Evolutionary conservation across 2,329 filamentous ascomycete species (phyloP).

Genomic region (Diplocarpon mali): DNA sequence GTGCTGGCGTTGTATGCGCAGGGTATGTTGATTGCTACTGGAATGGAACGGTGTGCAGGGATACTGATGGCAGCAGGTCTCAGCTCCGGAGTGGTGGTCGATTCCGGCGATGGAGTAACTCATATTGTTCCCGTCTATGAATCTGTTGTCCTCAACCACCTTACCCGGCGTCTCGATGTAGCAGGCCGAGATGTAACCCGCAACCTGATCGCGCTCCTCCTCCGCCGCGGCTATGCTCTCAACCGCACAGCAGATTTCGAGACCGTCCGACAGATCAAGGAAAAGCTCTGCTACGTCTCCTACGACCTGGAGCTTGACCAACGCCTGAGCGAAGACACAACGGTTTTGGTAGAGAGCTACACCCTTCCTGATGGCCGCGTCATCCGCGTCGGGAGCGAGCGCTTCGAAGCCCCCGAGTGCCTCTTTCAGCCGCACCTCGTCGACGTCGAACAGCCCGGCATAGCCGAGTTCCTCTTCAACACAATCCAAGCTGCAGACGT

Average conservation of each 20-base stretch:
- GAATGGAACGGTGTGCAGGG: not conserved
- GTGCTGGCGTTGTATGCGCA: constrained; percentile 94
- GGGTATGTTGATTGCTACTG: constrained; percentile 40
- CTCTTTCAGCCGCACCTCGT: constrained; percentile 97
- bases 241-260: constrained; percentile 99
- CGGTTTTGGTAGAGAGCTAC: constrained; percentile 93
- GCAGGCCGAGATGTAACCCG: constrained; percentile 96
- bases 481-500: constrained; percentile 95
- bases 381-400: constrained; percentile 90
- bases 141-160: constrained; percentile 92
- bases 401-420: constrained; percentile 96
- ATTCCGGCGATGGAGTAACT: constrained; percentile 95
- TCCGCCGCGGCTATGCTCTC: constrained; percentile 88
- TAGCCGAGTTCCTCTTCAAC: constrained; percentile 97
- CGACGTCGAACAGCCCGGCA: constrained; percentile 92
- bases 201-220: constrained; percentile 88
- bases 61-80: constrained; percentile 45
- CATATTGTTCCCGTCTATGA: constrained; percentile 99
- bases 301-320: constrained; percentile 97
- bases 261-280: constrained; percentile 97
- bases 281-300: constrained; percentile 98
- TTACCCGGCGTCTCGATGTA: constrained; percentile 87
- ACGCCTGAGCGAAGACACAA: constrained; percentile 91
- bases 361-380: constrained; percentile 93
- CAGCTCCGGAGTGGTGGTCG: constrained; percentile 91